phyloP scores from a whole-genome alignment of 2,329 filamentous ascomycete genomes.

The Penicillium sp. region DNA sequence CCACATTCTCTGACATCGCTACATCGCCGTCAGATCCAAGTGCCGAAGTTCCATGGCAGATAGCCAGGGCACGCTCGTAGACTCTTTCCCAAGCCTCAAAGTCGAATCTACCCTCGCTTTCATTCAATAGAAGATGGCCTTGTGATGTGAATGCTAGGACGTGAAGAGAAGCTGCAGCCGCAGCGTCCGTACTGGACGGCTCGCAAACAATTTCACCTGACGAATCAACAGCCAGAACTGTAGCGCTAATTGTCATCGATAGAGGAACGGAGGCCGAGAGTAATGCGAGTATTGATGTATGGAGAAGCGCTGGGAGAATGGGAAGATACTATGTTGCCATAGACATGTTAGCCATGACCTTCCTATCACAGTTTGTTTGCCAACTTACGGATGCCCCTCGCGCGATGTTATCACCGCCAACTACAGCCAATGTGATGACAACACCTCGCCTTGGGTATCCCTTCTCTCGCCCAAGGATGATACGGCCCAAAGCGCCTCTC shows the following conservation, averaged over 20 bases:
- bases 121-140: conserved; percentile 73
- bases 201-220: conserved; percentile 56
- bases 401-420: conserved; percentile 39
- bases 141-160: conserved; percentile 81
- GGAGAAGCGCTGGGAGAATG: conserved; percentile 79
- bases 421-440: conserved; percentile 49
- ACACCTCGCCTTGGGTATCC: conserved; percentile 48
- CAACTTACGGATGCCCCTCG: conserved; percentile 46
- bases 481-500: conserved; percentile 40
- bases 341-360: conserved; percentile 17
- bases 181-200: conserved; percentile 67
- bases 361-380: conserved; percentile 2
- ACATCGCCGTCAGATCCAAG: conserved; percentile 49
- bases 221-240: conserved; percentile 63
- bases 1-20: conserved; percentile 47
- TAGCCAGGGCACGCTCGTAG: conserved; percentile 65
- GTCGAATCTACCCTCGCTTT: conserved; percentile 81
- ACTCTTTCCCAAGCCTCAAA: conserved; percentile 76
- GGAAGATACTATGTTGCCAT: conserved; percentile 67
- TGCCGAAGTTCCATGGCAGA: conserved; percentile 62
- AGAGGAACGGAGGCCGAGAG: conserved; percentile 84
- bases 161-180: conserved; percentile 72
- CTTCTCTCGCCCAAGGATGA: conserved; percentile 50
- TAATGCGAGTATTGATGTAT: conserved; percentile 77
- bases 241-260: conserved; percentile 71